Conservation (phyloP, 805 yeast species). For the Schizosaccharomyces osmophilus region DNA sequence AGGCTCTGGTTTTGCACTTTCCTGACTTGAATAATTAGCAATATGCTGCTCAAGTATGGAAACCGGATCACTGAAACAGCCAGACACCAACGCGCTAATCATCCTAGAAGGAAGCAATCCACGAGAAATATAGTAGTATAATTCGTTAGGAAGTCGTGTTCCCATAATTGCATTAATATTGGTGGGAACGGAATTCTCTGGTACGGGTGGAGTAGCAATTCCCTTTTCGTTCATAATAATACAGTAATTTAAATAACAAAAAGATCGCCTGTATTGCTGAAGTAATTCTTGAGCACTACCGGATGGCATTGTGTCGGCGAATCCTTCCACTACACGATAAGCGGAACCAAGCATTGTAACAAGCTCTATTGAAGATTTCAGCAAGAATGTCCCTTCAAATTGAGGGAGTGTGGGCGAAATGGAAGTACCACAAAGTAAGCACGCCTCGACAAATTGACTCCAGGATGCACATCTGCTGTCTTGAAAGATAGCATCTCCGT, state of each 20-base stretch:
- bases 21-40: slow-evolving; percentile 22
- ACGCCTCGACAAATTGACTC: slow-evolving; percentile 23
- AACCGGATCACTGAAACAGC: slow-evolving; percentile 12
- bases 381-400: slow-evolving; percentile 10
- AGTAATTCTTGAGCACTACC: slow-evolving; percentile 7
- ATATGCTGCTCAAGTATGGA: slow-evolving; percentile 34
- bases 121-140: slow-evolving; percentile 52
- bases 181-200: slow-evolving; percentile 34
- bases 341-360: slow-evolving; percentile 12
- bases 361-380: slow-evolving; percentile 12
- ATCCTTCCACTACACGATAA: slow-evolving; percentile 9
- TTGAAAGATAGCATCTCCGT: not conserved
- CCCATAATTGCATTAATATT: slow-evolving; percentile 66
- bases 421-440: slow-evolving; percentile 57
- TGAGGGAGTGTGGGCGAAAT: slow-evolving; percentile 45
- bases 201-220: not conserved
- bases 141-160: slow-evolving; percentile 65
- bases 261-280: slow-evolving; percentile 18
- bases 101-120: slow-evolving; percentile 47
- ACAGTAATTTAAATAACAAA: not conserved
- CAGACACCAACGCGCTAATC: slow-evolving; percentile 42
- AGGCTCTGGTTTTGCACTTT: no score
- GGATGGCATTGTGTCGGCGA: slow-evolving; percentile 2
- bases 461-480: not conserved
- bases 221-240: not conserved